Base-by-base conservation (phyloP, 2,329 filamentous ascomycete genomes). In the Stagonosporopsis cucurbitacearum region DNA sequence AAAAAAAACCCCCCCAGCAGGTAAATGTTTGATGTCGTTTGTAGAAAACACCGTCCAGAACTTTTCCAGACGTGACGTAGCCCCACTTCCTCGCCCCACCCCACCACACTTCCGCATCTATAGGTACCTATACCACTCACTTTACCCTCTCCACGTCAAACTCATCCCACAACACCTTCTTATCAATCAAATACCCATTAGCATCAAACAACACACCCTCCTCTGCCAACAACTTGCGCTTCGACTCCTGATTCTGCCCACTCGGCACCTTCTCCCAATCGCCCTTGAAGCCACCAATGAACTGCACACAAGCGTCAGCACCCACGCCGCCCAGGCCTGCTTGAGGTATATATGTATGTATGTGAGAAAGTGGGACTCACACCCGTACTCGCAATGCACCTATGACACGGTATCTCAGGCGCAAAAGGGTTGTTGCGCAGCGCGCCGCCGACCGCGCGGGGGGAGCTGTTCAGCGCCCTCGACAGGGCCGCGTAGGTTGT, bases 351-450 rank as follows among this genome's bases (percentile, higher is more conserved):
- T n/a, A n/a, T n/a, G n/a, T n/a, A n/a, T 20, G 6, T 19, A 2
- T 6, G 35, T 20, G 15, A 7, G 9, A 19, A 30, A 6, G 11
- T 35, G 2, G 23, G 4, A 65, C 78, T 74, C n/a, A 81, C 80
- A 12, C 90, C 88, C 47, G 87, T 88, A 36, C 86, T 88, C 6
- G 90, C 89, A 42, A 96, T 84, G 20, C 94, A 88, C 9, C 92
- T 84, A 75, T 96, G 91, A 64, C 91, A 96, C 1, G 91, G 92
- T 4, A 94, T 88, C 30, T 85, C 82, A 0, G 92, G 91, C 13
- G 92, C 91, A 67, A 94, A 96, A 0, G 91, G 91, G 71, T 96
- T 96, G 32, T 77, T 80, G 17, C 89, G 84, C 69, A 96, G 80
- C 1, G 90, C 90, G 56, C 90, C 91, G 15, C 91, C 91, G 5